Evolutionary conservation across 2,329 filamentous ascomycete species (phyloP), one percentile per base, ranked within the genome.

Genomic region (Chaetothyriales sp.): DNA sequence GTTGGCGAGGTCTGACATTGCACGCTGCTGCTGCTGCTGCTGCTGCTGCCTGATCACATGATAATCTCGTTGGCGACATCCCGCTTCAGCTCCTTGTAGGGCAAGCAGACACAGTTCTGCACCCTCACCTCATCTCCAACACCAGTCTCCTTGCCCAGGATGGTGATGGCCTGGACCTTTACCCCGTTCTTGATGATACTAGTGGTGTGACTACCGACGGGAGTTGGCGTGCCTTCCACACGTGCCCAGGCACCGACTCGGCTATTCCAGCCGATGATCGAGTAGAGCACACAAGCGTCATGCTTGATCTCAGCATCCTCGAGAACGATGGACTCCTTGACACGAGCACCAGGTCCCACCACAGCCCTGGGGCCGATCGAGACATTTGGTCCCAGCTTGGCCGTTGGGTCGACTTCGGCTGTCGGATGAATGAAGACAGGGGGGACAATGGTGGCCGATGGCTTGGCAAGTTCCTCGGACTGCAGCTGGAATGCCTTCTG

Each of bases 131-230:
- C 92, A 62, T 98, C 92, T 3, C 84, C 88, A 26, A 96, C 92
- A 51, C 75, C 80, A 64, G 90, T 96, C 69, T 98, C 92, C 75
- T 96, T 95, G 65, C 90, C 90, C 56, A 98, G 70, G 59, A 96
- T 98, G 46, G 90, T 96, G 65, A 96, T 92, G 68, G 87, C 94
- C 75, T 96, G 92, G 48, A 98, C 92, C 76, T 96, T 96, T 69
- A 96, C 82, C 48, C 92, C 92, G 63, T 95, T 94, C 79, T 95
- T 96, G 68, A 96, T 77, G 62, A 96, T 88, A 70, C 84, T 95
- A 12, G 90, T 96, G 49, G 80, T 85, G 72, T 96, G 90, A 73
- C 84, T 95, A 49, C 78, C 82, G 50, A 86, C 80, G 0, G 89
- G 84, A 15, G 85, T 93, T 1, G 90, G 89, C 0, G 88, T 95